Evolutionary conservation across 2,329 filamentous ascomycete species (phyloP).

Genomic region (Cordyceps farinosa): DNA sequence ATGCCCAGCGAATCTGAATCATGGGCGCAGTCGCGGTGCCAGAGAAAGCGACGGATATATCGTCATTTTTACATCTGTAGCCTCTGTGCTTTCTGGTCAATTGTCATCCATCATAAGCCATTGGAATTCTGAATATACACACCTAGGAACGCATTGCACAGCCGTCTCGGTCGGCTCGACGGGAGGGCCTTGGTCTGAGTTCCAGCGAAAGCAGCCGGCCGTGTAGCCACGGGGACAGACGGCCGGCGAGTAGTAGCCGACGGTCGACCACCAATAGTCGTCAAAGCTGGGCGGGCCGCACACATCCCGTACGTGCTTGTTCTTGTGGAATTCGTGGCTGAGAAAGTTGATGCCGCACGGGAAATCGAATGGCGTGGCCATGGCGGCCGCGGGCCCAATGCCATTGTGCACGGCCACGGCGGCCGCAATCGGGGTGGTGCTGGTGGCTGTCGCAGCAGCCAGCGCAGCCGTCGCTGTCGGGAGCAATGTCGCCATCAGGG

Average conservation of each 20-base stretch:
- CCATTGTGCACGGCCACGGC: neutral
- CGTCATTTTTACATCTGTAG: slow-evolving; percentile 9
- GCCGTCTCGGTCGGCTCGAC: slow-evolving; percentile 18
- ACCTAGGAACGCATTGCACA: slow-evolving; percentile 18
- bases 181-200: slow-evolving; percentile 14
- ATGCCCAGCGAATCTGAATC: slow-evolving; percentile 19
- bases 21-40: slow-evolving; percentile 13
- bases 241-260: slow-evolving; percentile 17
- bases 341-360: slow-evolving; percentile 17
- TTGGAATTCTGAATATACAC: neutral
- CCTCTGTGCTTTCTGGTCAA: neutral
- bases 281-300: slow-evolving; percentile 16
- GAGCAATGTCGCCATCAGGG: neutral
- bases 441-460: neutral
- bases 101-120: too few relatives aligned
- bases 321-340: slow-evolving; percentile 9
- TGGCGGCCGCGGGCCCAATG: slow-evolving; percentile 12
- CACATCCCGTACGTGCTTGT: slow-evolving; percentile 6
- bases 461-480: neutral
- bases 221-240: slow-evolving; percentile 16
- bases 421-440: neutral
- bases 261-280: slow-evolving; percentile 16
- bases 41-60: slow-evolving; percentile 14
- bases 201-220: slow-evolving; percentile 16
- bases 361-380: slow-evolving; percentile 16